Base-by-base conservation (phyloP, 345 rosid species). In the Brassica carinata region DNA sequence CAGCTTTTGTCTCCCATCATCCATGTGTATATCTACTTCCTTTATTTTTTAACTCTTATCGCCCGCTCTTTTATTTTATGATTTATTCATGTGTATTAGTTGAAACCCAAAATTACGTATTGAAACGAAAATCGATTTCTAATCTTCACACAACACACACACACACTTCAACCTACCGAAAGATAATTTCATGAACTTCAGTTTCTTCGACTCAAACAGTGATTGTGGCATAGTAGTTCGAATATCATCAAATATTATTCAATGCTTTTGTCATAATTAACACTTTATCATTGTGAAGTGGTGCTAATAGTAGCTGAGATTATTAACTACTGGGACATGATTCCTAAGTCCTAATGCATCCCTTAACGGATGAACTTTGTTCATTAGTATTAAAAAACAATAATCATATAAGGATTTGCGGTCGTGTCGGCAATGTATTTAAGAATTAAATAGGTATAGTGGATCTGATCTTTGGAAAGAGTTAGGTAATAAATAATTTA, bases 1-100 rank as follows among this genome's bases (percentile, higher is more conserved):
- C 83, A 81, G 83, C 83, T 71, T 71, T 75, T 71, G 83, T 81
- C 83, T 55, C 58, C 83, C 76, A 81, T 70, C 83, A 75, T 71
- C 83, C 83, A 81, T 70, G 76, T 81, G 76, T 75, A 36, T 61
- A 65, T 78, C 67, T 71, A 7, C 72, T 64, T 64, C 34, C 23
- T 64, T 64, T 64, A 15, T 17, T 40, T 51, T 43, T 40, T 55
- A n/a, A 67, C 63, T 2, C 62, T 70, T 69, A 62, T 48, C 13
- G 34, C 64, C 64, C 51, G 40, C 67, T 67, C 58, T 73, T 61
- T 62, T 43, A 34, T 61, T 57, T 34, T 1, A 19, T 23, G 26
- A 23, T 23, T 23, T 11, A 14, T 18, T 7, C 26, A 8, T 45
- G 55, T 13, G 15, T 48, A 48, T 48, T 19, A 19, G 23, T 19